Base-by-base conservation (phyloP, 2,329 filamentous ascomycete genomes). In the Paraconiothyrium brasiliense region DNA sequence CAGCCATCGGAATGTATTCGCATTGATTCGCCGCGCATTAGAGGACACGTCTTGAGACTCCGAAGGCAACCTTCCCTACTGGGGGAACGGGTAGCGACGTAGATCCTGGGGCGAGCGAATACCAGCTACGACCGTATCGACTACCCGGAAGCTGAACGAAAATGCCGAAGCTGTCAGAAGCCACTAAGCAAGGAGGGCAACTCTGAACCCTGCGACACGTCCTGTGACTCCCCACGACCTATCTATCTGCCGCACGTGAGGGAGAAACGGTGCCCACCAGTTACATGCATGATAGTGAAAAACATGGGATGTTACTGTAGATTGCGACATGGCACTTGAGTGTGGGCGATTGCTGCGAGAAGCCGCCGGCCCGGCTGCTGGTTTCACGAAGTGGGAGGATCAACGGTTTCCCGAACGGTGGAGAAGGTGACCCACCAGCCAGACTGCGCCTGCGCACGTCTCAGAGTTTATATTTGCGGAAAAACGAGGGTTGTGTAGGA, bases 101-200 rank as follows among this genome's bases (percentile, higher is more conserved):
- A 47, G 43, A 47, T 47, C 20, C 54, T 37, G n/a, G 32, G 51
- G 37, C 37, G 51, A 54, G 37, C 51, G 51, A 54, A 54, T 44
- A 44, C 37, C 37, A 54, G 37, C 43, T 11, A 37, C 32, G 54
- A 46, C 52, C 54, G 54, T 56, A 47, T 56, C n/a, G 43, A 56
- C 20, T 24, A 37, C 43, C 22, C 43, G 54, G 43, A 56, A 56
- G 54, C 54, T 56, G 54, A 32, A 44, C 30, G 43, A 56, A 47
- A 44, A 47, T 56, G 54, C 41, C 54, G 54, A 56, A 35, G 54
- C 52, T 41, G 46, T 30, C 37, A 56, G 54, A 56, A 35, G 54
- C 54, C 54, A 56, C 54, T 56, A 56, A 47, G 54, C 54, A 56
- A 56, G 54, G 54, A 56, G 32, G 41, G 54, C 32, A 37, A 27